Evolutionary conservation across 345 rosid genomes (phyloP).

Genomic region (Citropsis articulata): DNA sequence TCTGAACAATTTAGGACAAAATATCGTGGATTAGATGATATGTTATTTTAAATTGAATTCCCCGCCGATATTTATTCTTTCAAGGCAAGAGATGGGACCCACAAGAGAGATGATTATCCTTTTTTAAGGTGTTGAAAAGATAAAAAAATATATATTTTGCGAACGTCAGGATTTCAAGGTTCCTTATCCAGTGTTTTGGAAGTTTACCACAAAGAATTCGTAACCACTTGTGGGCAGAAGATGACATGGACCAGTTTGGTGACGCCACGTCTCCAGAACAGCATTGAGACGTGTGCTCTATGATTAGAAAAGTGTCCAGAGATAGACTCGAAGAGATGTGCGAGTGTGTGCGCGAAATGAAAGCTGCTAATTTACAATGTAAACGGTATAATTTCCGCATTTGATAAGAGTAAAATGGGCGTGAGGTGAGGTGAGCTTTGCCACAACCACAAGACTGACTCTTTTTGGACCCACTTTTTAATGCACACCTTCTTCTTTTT

Average conservation of each 20-base stretch:
- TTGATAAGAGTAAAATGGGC: not conserved
- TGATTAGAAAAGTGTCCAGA: not conserved
- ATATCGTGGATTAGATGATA: not conserved
- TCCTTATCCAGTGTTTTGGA: constrained; percentile 25
- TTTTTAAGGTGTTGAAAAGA: not conserved
- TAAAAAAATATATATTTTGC: not conserved
- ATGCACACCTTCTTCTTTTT: too few species aligned
- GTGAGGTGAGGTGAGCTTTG: not conserved
- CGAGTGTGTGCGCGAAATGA: not conserved
- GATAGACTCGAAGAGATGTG: not conserved
- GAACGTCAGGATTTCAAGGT: constrained; percentile 2
- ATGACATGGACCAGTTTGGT: constrained; percentile 11
- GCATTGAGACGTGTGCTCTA: constrained; percentile 20
- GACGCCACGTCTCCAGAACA: constrained; percentile 6
- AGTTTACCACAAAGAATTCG: not conserved
- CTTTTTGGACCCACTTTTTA: not conserved
- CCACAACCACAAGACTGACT: constrained; percentile 13
- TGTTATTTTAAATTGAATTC: not conserved
- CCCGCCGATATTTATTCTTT: constrained; percentile 7
- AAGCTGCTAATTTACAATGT: not conserved
- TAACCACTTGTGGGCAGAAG: not conserved
- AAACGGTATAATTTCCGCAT: too few species aligned
- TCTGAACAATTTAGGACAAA: not conserved
- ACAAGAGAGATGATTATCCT: not conserved
- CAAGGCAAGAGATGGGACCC: not conserved